phyloP scores from a whole-genome alignment of 2,329 filamentous ascomycete species.

The Cladosporium sp. region DNA sequence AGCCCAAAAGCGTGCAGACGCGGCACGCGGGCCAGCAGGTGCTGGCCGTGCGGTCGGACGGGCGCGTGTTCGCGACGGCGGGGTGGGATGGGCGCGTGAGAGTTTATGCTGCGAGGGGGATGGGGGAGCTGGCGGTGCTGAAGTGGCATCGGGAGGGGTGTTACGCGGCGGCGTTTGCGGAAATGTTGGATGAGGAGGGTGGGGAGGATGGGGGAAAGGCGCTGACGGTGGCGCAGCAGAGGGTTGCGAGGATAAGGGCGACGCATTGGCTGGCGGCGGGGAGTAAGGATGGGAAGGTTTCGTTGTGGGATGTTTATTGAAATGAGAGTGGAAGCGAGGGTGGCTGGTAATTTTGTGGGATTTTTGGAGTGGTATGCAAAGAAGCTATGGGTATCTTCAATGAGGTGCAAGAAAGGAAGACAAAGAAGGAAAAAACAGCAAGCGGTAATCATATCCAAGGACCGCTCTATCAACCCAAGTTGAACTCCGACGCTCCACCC shows the following conservation, averaged over 20 bases:
- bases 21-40: slow-evolving; percentile 88
- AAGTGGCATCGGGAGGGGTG: slow-evolving; percentile 92
- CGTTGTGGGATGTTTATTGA: slow-evolving; percentile 86
- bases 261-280: slow-evolving; percentile 88
- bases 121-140: slow-evolving; percentile 83
- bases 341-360: background rate
- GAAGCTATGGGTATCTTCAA: slow-evolving; percentile 12
- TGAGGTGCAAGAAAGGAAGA: background rate
- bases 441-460: background rate
- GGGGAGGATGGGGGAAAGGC: background rate
- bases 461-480: slow-evolving; percentile 43
- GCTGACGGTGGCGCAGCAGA: slow-evolving; percentile 28
- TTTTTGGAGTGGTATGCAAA: background rate
- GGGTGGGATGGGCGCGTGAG: slow-evolving; percentile 83
- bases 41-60: slow-evolving; percentile 70
- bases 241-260: slow-evolving; percentile 51
- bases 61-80: slow-evolving; percentile 76
- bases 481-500: slow-evolving; percentile 51
- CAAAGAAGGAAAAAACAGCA: background rate
- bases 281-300: slow-evolving; percentile 91
- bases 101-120: slow-evolving; percentile 68
- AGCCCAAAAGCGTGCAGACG: slow-evolving; percentile 52
- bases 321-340: background rate
- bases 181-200: slow-evolving; percentile 24
- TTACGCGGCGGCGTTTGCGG: slow-evolving; percentile 70